These are phyloP conservation scores for Prinsepia uniflora DNA, from an alignment of 306 rosid species.

Conservation along the genomic window DNA sequence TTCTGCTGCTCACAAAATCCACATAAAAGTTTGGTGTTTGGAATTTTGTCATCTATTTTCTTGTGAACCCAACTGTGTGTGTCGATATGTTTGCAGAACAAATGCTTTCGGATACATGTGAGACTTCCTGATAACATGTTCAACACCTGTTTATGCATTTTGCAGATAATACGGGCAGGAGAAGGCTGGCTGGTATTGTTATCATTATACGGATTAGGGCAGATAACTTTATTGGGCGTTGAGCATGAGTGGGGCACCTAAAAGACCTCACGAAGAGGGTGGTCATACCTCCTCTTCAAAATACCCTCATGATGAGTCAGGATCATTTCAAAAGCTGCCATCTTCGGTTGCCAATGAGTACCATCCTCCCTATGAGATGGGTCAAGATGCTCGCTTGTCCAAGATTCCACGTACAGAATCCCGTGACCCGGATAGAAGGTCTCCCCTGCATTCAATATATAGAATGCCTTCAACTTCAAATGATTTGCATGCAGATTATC, in stretches of 20 bases:
- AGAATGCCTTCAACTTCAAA: constrained; percentile 55
- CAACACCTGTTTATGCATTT: too few relatives aligned
- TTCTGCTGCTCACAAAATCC: too few relatives aligned
- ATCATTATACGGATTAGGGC: too few relatives aligned
- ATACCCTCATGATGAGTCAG: constrained; percentile 61
- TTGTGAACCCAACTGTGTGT: too few relatives aligned
- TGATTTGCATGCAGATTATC: constrained; percentile 57
- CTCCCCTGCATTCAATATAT: constrained; percentile 61
- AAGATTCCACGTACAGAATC: constrained; percentile 65
- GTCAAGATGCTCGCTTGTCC: constrained; percentile 51
- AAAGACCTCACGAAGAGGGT: constrained; percentile 72
- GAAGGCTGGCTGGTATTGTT: too few relatives aligned
- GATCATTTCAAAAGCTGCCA: constrained; percentile 50
- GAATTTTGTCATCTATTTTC: too few relatives aligned
- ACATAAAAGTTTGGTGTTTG: too few relatives aligned
- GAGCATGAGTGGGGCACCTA: constrained; percentile 71
- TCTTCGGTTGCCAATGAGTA: constrained; percentile 55
- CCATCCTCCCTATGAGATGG: constrained; percentile 57
- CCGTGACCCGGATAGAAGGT: constrained; percentile 71
- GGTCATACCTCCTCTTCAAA: constrained; percentile 63
- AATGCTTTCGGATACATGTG: too few relatives aligned
- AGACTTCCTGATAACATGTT: too few relatives aligned
- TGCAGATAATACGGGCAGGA: too few relatives aligned
- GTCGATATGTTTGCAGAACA: too few relatives aligned
- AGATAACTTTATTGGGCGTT: neutral